These are phyloP conservation scores for Auxenochlorella protothecoides DNA, from an alignment of 139 green algal genomes.

Conservation along the genomic window DNA sequence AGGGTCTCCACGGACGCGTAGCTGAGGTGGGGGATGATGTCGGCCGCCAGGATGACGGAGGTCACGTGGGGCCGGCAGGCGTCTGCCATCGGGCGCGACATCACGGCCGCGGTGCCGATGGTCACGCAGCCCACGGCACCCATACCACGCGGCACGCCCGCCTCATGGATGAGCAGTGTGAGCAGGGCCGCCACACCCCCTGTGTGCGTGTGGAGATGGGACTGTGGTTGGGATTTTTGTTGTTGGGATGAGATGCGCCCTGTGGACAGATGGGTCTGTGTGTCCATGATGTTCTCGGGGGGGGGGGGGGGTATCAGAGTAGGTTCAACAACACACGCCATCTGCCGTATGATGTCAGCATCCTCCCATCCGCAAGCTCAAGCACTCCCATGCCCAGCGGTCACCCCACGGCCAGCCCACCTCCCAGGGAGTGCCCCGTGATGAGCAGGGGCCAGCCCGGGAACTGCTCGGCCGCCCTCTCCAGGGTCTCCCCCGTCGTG, in stretches of 20 bases:
- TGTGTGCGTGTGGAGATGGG: not conserved
- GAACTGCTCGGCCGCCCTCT: slow-evolving; percentile 14
- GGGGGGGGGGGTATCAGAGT: too few species aligned
- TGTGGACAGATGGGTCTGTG: too few species aligned
- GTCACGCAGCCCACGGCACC: slow-evolving; percentile 26
- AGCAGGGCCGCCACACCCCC: slow-evolving; percentile 34
- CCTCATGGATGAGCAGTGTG: slow-evolving; percentile 29
- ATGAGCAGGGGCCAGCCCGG: slow-evolving; percentile 43
- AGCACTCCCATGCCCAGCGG: not conserved
- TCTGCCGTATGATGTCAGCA: too few species aligned
- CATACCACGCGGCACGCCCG: slow-evolving; percentile 13
- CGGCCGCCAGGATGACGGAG: slow-evolving; percentile 29
- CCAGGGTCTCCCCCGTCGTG: slow-evolving; percentile 31
- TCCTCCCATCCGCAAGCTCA: too few species aligned
- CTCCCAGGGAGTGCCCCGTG: slow-evolving; percentile 40
- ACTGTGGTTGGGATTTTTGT: too few species aligned
- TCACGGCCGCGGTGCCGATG: slow-evolving; percentile 36
- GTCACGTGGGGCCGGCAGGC: slow-evolving; percentile 19
- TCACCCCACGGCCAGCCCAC: slow-evolving; percentile 3
- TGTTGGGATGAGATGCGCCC: too few species aligned
- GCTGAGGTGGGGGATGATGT: slow-evolving; percentile 32
- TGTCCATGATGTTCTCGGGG: too few species aligned
- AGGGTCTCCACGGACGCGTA: slow-evolving; percentile 34
- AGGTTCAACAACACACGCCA: too few species aligned
- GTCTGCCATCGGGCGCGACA: slow-evolving; percentile 26